phyloP scores from a whole-genome alignment of 352 stramenopile genomes.

The Pythium vanterpoolii region DNA sequence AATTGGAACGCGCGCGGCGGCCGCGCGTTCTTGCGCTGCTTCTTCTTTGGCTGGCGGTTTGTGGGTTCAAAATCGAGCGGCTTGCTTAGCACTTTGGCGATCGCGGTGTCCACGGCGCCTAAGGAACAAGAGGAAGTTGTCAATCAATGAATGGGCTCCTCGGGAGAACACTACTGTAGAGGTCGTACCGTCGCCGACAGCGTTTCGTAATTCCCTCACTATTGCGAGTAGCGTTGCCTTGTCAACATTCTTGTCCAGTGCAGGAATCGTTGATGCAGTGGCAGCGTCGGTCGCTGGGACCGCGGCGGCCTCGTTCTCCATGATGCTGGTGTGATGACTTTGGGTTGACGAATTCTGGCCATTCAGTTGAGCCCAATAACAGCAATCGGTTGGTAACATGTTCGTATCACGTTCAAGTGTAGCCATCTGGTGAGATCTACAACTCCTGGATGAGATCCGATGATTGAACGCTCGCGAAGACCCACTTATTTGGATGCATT shows the following conservation, averaged over 20 bases:
- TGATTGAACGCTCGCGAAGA: conserved; percentile 36
- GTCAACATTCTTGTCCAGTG: conserved; percentile 30
- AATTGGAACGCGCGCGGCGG: conserved; percentile 61
- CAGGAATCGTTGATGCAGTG: neutral
- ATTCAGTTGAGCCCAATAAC: neutral
- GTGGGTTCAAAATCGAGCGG: conserved; percentile 10
- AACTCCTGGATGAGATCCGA: neutral
- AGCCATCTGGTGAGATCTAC: neutral
- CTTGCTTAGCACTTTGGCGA: conserved; percentile 57
- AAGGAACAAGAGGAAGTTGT: neutral
- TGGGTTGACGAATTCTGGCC: conserved; percentile 3
- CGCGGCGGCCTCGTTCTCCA: neutral
- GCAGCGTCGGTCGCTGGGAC: neutral
- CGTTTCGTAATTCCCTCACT: conserved; percentile 53
- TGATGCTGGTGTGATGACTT: neutral
- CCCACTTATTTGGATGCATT: conserved; percentile 63
- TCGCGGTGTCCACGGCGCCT: conserved; percentile 71
- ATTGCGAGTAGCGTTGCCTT: conserved; percentile 60
- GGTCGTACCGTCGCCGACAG: conserved; percentile 49
- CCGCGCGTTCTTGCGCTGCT: conserved; percentile 38
- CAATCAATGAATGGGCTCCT: neutral
- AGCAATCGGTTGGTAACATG: conserved; percentile 8
- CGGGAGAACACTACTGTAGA: neutral
- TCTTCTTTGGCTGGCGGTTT: conserved; percentile 51
- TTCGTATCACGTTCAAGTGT: conserved; percentile 16